Percentiles rank a stretch among this genome's conserved stretches.
Evolutionary conservation across 768 basidiomycete species (phyloP).

Genomic region (Rhizopogon sp.): DNA sequence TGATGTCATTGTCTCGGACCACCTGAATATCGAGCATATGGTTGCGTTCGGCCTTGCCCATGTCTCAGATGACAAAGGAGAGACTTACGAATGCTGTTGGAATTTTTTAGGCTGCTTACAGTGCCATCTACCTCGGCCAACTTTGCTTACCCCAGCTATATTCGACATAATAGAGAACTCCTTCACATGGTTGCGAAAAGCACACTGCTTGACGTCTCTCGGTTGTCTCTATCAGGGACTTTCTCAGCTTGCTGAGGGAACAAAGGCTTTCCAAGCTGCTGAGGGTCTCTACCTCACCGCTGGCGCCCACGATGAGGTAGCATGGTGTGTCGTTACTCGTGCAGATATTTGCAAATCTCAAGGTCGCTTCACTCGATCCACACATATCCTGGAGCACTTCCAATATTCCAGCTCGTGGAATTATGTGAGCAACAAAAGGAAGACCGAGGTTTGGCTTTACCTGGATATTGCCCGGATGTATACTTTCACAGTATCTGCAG

Average conservation of each 20-base stretch:
- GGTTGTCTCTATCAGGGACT: background rate
- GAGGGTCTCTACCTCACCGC: background rate
- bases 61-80: background rate
- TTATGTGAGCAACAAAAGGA: background rate
- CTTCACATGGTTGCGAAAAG: no score
- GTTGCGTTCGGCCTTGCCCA: background rate
- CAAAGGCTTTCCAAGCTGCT: background rate
- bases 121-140: background rate
- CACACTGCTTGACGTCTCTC: background rate
- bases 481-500: background rate
- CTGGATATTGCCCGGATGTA: background rate
- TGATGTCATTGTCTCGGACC: background rate
- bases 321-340: background rate
- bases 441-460: background rate
- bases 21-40: background rate
- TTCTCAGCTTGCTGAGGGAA: background rate
- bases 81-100: no score
- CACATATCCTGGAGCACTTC: background rate
- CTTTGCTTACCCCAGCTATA: background rate
- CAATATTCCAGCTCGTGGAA: background rate
- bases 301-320: background rate
- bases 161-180: no score
- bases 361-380: no score
- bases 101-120: background rate
- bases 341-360: background rate